Evolutionary conservation across 495 filamentous ascomycete genomes (phyloP).

Genomic region (Durotheca rogersii): DNA sequence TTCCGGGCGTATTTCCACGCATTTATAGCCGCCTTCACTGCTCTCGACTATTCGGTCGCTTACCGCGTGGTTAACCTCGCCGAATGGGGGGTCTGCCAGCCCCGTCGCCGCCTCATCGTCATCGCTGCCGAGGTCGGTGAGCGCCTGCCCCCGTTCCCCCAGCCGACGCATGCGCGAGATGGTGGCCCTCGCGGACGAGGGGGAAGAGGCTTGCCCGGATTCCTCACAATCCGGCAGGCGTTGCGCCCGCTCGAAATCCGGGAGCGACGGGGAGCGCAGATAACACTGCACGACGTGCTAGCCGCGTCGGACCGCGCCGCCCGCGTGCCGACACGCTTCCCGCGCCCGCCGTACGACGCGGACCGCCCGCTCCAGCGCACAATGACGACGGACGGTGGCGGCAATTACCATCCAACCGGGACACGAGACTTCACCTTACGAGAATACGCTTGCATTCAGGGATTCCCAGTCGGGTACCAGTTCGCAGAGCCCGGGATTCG

Average conservation of each 20-base stretch:
- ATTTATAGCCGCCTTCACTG: conserved; percentile 62
- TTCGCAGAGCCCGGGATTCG: conserved; percentile 52
- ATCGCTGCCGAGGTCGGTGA: conserved; percentile 78
- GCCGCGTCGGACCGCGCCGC: neutral
- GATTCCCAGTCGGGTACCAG: conserved; percentile 62
- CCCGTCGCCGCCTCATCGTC: conserved; percentile 60
- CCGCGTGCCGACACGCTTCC: conserved; percentile 19
- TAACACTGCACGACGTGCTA: conserved; percentile 30
- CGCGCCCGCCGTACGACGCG: conserved; percentile 39
- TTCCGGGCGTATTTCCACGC: conserved; percentile 53
- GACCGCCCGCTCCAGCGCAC: conserved; percentile 44
- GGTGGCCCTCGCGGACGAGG: conserved; percentile 45
- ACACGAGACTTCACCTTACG: conserved; percentile 60
- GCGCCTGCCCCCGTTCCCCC: conserved; percentile 65
- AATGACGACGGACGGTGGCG: conserved; percentile 67
- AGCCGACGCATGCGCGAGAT: conserved; percentile 65
- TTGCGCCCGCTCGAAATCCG: no score
- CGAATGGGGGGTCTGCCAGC: conserved; percentile 42
- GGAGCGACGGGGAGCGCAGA: no score
- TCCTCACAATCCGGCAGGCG: conserved; percentile 20
- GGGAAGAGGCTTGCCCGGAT: conserved; percentile 23
- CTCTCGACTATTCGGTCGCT: conserved; percentile 65
- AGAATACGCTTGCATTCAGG: conserved; percentile 72
- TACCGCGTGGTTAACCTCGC: conserved; percentile 49
- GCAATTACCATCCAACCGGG: conserved; percentile 68